Evolutionary conservation across 2,329 filamentous ascomycete species (phyloP).

Genomic region (Trichothecium roseum): DNA sequence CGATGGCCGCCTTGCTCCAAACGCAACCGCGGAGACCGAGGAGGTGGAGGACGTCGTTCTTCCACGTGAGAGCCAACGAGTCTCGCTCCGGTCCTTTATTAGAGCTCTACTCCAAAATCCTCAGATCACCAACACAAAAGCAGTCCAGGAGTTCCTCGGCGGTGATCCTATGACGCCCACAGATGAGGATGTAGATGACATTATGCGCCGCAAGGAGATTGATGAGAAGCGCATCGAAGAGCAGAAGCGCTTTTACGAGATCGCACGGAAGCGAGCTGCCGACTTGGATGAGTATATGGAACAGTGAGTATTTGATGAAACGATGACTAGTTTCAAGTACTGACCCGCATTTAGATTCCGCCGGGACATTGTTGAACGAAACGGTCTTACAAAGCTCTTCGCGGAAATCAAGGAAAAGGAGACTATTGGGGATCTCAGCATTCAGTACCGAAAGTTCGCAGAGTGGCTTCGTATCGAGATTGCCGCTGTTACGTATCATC

Average conservation of each 20-base stretch:
- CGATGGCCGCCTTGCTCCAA: constrained; percentile 12
- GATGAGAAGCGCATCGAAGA: constrained; percentile 86
- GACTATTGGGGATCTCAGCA: constrained; percentile 76
- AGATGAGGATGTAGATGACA: constrained; percentile 77
- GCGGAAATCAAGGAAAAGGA: constrained; percentile 86
- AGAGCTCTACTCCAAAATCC: constrained; percentile 76
- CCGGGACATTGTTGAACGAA: constrained; percentile 55
- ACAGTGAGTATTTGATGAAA: constrained; percentile 87
- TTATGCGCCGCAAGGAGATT: constrained; percentile 66
- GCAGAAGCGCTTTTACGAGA: constrained; percentile 90
- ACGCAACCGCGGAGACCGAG: background rate
- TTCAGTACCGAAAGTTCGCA: constrained; percentile 95
- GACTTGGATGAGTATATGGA: constrained; percentile 99
- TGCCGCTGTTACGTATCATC: constrained; percentile 89
- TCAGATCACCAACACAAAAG: constrained; percentile 70
- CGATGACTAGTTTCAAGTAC: constrained; percentile 41
- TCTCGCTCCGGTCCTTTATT: constrained; percentile 86
- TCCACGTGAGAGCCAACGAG: constrained; percentile 80
- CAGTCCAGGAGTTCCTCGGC: constrained; percentile 77
- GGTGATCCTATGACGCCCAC: constrained; percentile 60
- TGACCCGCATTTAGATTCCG: constrained; percentile 37
- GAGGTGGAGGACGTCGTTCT: constrained; percentile 43
- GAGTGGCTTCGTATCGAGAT: constrained; percentile 98
- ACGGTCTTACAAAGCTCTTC: constrained; percentile 87
- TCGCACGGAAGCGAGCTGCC: constrained; percentile 78